Percentiles rank a stretch among this genome's conserved stretches.
phyloP scores from a whole-genome alignment of 106 monocot genomes.

The Apostasia shenzhenica region DNA sequence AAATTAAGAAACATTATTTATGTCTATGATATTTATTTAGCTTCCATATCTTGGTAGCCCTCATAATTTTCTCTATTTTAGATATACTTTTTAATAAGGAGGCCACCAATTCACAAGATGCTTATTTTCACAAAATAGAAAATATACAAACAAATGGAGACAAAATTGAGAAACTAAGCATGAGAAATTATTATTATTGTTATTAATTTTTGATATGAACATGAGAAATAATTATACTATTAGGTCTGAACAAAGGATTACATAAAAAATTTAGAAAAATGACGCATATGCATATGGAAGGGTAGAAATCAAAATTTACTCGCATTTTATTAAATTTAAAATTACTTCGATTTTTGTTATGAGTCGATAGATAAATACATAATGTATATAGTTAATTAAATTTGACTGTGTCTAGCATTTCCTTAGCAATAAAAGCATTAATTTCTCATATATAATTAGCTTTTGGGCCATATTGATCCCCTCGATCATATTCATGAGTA shows the following conservation, averaged over 20 bases:
- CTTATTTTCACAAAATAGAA: neutral
- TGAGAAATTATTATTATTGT: neutral
- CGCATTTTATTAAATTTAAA: too few relatives aligned
- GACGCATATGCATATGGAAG: neutral
- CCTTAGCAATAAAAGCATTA: neutral
- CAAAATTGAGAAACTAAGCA: neutral
- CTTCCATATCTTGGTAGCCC: too few relatives aligned
- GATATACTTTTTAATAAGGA: too few relatives aligned
- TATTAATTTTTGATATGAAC: neutral
- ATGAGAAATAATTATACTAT: neutral
- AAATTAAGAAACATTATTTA: too few relatives aligned
- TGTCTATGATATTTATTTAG: too few relatives aligned
- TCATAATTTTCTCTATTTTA: too few relatives aligned
- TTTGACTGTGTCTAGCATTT: neutral
- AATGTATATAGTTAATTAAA: too few relatives aligned
- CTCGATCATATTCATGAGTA: constrained; percentile 2
- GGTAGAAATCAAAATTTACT: too few relatives aligned
- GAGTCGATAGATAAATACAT: too few relatives aligned
- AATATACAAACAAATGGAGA: neutral
- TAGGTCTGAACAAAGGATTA: neutral
- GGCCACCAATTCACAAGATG: neutral
- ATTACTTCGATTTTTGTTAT: too few relatives aligned
- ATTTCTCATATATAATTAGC: neutral
- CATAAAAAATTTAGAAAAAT: neutral
- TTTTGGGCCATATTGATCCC: neutral